These are phyloP conservation scores for Metschnikowia dekortorum DNA, from an alignment of 805 yeast genomes.

Conservation along the genomic window DNA sequence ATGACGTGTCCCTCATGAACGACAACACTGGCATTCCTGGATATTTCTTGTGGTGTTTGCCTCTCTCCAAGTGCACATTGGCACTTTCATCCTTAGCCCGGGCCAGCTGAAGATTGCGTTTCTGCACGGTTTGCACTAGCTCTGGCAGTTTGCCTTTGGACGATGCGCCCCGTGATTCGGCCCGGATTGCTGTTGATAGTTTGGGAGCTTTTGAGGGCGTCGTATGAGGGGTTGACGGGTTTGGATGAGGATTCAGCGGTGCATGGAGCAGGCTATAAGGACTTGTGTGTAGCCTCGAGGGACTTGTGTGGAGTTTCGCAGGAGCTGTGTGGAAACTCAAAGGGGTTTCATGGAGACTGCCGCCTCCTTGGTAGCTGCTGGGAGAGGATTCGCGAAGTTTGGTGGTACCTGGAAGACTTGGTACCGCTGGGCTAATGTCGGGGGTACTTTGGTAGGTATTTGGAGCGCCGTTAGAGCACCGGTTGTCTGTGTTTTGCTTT, in stretches of 20 bases:
- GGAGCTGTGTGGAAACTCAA: slow-evolving; percentile 20
- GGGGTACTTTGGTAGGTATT: no score
- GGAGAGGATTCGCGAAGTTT: no score
- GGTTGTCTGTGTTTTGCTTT: slow-evolving; percentile 9
- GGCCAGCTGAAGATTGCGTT: slow-evolving; percentile 12
- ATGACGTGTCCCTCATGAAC: slow-evolving; percentile 39
- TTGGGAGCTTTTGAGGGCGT: slow-evolving; percentile 20
- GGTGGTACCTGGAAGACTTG: no score
- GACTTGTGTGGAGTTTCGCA: slow-evolving; percentile 4
- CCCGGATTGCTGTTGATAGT: slow-evolving; percentile 21
- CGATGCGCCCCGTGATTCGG: slow-evolving; percentile 14
- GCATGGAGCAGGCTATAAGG: slow-evolving; percentile 18
- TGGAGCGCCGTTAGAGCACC: slow-evolving; percentile 14
- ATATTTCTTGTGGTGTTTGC: slow-evolving; percentile 6
- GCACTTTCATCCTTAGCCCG: slow-evolving; percentile 2
- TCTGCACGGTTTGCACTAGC: slow-evolving; percentile 5
- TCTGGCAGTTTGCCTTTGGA: slow-evolving; percentile 1
- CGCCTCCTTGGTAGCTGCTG: no score
- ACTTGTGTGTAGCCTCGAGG: neutral
- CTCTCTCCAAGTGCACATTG: slow-evolving; percentile 1
- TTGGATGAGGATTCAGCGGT: slow-evolving; percentile 11
- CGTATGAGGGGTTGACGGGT: neutral
- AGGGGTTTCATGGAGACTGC: slow-evolving; percentile 1
- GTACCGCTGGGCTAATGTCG: no score
- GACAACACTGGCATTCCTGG: slow-evolving; percentile 23